Base-by-base conservation (phyloP, 2,329 filamentous ascomycete species). In the Trichothecium roseum region DNA sequence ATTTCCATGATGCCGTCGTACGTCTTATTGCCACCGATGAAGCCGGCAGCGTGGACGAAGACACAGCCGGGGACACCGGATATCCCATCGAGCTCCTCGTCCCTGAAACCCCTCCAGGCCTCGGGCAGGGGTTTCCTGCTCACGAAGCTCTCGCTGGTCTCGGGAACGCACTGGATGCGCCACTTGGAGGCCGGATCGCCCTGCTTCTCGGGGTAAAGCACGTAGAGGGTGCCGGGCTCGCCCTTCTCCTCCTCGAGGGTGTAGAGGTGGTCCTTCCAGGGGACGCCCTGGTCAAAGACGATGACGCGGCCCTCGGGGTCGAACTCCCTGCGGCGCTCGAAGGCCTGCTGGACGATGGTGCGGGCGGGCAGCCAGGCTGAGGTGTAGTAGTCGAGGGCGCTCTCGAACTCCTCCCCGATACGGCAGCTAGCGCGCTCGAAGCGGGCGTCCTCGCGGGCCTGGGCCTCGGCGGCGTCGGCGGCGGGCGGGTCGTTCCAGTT, bases 261-360 rank as follows among this genome's bases (percentile, higher is more conserved):
- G 64, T 94, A 96, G 14, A 98, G 71, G 58, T 98, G 91, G 52
- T 96, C 89, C 57, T 94, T 91, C 63, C 91, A 96, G 2, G 89
- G 89, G 41, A 89, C 83, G 39, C 82, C 78, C 54, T 84, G 78
- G 26, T 82, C 74, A 38, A 98, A 72, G 18, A 95, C 80, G 50
- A 96, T 68, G 40, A 96, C 75, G 42, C 85, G 78, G 38, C 88
- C 88, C 44, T 79, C 64, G 8, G 78, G 52, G 54, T 94, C 84
- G 52, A 77, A 73, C 45, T 81, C 66, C 18, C 61, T 54, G 37
- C 89, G 78, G 43, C 72, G 70, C 24, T 69, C 64, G 55, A 91
- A 94, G 8, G 89, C 87, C 29, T 73, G 62, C 45, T 78, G 74
- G 32, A 96, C 87, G 37, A 86, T 70, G 26, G 78, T 69, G 45